Conservation (phyloP, 2,329 filamentous ascomycete genomes). For the Xylariaceae sp. region DNA sequence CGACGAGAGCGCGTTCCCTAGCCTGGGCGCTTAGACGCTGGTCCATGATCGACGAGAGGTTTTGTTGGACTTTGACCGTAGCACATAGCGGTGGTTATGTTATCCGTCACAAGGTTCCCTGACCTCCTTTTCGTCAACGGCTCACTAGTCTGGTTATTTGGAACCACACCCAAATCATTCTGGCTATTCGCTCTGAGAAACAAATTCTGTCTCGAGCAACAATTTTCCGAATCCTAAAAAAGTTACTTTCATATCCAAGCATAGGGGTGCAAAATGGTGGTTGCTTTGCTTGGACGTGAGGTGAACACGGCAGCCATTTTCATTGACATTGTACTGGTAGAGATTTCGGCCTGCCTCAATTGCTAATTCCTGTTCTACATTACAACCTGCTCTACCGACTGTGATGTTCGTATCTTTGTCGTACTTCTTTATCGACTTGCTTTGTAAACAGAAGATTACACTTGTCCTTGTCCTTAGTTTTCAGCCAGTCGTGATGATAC, state of each 20-base stretch:
- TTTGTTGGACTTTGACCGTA: slow-evolving; percentile 20
- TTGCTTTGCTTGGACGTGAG: slow-evolving; percentile 31
- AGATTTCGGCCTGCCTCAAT: slow-evolving; percentile 33
- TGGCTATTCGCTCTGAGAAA: slow-evolving; percentile 34
- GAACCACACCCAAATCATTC: slow-evolving; percentile 25
- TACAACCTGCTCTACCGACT: neutral
- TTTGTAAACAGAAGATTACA: neutral
- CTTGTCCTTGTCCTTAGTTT: neutral
- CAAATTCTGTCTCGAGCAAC: slow-evolving; percentile 28
- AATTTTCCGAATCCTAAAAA: slow-evolving; percentile 39
- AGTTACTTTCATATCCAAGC: slow-evolving; percentile 40
- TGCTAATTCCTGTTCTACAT: slow-evolving; percentile 28
- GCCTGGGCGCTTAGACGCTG: slow-evolving; percentile 58
- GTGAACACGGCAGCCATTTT: slow-evolving; percentile 34
- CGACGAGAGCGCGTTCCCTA: slow-evolving; percentile 66
- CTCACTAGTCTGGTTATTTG: slow-evolving; percentile 19
- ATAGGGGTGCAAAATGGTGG: slow-evolving; percentile 35
- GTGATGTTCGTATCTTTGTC: neutral
- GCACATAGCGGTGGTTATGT: slow-evolving; percentile 27
- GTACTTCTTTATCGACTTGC: neutral
- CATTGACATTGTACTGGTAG: slow-evolving; percentile 41
- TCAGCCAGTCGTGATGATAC: neutral
- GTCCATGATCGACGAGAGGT: slow-evolving; percentile 14
- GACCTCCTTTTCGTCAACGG: slow-evolving; percentile 25
- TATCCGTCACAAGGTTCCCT: slow-evolving; percentile 11